These are phyloP conservation scores for Paracoccidioides brasiliensis DNA, from an alignment of 2,329 filamentous ascomycete species.

Conservation along the genomic window DNA sequence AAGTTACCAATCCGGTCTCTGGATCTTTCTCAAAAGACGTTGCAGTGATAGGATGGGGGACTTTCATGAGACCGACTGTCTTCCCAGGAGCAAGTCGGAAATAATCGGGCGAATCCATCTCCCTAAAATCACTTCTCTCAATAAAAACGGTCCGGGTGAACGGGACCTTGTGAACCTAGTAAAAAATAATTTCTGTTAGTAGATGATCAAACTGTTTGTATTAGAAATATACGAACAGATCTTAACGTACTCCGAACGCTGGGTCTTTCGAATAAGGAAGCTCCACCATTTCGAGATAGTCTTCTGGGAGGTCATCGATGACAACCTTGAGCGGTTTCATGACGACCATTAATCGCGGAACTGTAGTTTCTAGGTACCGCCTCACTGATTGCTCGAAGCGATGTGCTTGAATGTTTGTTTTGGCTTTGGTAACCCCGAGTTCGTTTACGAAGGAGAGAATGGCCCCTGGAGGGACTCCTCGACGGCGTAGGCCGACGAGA, in stretches of 20 bases:
- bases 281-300: constrained; percentile 50
- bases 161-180: constrained; percentile 36
- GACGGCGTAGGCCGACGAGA: constrained; percentile 65
- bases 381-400: constrained; percentile 80
- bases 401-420: constrained; percentile 63
- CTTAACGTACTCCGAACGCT: constrained; percentile 25
- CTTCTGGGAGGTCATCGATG: constrained; percentile 52
- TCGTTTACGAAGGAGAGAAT: constrained; percentile 84
- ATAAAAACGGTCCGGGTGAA: constrained; percentile 76
- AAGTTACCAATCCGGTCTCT: constrained; percentile 49
- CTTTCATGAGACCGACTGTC: constrained; percentile 59
- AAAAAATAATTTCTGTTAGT: neutral
- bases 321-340: constrained; percentile 72
- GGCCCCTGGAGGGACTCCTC: constrained; percentile 77
- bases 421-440: constrained; percentile 74
- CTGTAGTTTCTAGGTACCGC: constrained; percentile 73
- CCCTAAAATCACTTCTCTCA: constrained; percentile 65
- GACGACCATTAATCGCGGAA: constrained; percentile 79
- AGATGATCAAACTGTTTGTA: neutral
- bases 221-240: neutral
- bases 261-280: constrained; percentile 73
- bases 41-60: constrained; percentile 56
- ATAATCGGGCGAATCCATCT: constrained; percentile 58
- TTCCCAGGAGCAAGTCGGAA: constrained; percentile 67
- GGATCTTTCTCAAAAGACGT: constrained; percentile 55